phyloP scores from a whole-genome alignment of 2,329 filamentous ascomycete genomes.

The Lecanicillium sp. region DNA sequence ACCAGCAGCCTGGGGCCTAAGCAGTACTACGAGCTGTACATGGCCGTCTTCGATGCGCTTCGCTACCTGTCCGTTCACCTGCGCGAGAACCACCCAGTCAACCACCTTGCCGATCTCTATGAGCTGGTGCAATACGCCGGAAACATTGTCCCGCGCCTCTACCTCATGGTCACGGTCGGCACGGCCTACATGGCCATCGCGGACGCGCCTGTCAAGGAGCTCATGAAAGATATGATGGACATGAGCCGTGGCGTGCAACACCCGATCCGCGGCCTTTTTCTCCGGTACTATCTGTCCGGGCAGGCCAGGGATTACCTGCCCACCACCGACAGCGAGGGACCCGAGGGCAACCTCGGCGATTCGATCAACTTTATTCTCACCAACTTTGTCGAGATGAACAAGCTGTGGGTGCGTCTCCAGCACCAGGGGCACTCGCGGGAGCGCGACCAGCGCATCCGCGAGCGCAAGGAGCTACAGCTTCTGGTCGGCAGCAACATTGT shows the following conservation, averaged over 20 bases:
- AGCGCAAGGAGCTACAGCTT: constrained; percentile 90
- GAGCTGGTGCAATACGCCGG: constrained; percentile 97
- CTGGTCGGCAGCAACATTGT: constrained; percentile 96
- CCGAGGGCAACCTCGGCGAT: constrained; percentile 92
- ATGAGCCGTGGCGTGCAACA: constrained; percentile 98
- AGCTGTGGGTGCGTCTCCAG: constrained; percentile 95
- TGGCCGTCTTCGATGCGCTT: constrained; percentile 96
- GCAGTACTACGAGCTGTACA: constrained; percentile 99
- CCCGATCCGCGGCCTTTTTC: constrained; percentile 87
- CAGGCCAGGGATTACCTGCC: constrained; percentile 89
- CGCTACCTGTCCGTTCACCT: constrained; percentile 95
- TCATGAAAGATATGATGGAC: constrained; percentile 99
- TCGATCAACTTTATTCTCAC: constrained; percentile 97
- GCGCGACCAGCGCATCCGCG: constrained; percentile 85
- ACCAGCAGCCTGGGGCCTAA: constrained; percentile 97
- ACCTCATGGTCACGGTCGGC: constrained; percentile 98
- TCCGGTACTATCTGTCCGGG: constrained; percentile 92
- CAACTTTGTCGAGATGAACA: constrained; percentile 99
- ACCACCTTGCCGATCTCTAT: constrained; percentile 96
- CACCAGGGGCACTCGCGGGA: constrained; percentile 96
- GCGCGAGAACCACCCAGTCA: constrained; percentile 93
- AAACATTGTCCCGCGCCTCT: constrained; percentile 92
- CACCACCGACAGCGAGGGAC: constrained; percentile 74
- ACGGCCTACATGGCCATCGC: constrained; percentile 99
- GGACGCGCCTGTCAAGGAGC: constrained; percentile 97